These are phyloP conservation scores for Adansonia rubrostipa DNA, from an alignment of 441 rosid species.

Conservation along the genomic window DNA sequence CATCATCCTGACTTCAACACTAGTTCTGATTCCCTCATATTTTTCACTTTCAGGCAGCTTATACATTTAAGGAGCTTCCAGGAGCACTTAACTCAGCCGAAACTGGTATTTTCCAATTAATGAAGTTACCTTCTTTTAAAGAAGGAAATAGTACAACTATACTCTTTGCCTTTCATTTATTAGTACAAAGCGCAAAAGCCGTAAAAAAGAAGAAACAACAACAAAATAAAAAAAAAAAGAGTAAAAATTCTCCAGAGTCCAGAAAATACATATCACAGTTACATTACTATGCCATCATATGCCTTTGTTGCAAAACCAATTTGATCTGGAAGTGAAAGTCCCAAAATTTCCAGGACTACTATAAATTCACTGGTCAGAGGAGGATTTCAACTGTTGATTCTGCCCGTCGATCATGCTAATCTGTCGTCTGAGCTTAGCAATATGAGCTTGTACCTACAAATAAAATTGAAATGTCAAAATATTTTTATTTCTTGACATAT, in stretches of 20 bases:
- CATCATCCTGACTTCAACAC: background rate
- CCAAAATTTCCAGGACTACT: slow-evolving; percentile 24
- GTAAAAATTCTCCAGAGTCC: slow-evolving; percentile 21
- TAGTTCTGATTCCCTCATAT: background rate
- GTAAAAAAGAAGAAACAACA: slow-evolving; percentile 1
- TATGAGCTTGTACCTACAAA: slow-evolving; percentile 59
- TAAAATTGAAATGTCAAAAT: slow-evolving; percentile 31
- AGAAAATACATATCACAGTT: slow-evolving; percentile 33
- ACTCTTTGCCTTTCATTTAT: slow-evolving; percentile 11
- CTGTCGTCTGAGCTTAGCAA: slow-evolving; percentile 56
- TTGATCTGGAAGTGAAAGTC: slow-evolving; percentile 28
- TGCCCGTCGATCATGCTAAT: slow-evolving; percentile 60
- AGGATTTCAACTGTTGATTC: slow-evolving; percentile 63
- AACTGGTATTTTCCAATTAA: background rate
- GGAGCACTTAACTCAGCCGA: background rate
- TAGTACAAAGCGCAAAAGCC: slow-evolving; percentile 23
- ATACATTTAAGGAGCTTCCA: background rate
- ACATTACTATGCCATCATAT: slow-evolving; percentile 32
- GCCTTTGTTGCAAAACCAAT: slow-evolving; percentile 32
- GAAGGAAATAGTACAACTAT: slow-evolving; percentile 12
- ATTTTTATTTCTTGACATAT: slow-evolving; percentile 23
- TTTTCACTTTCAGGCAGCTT: background rate
- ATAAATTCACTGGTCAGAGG: slow-evolving; percentile 31
- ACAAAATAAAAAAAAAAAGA: background rate
- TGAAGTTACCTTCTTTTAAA: background rate